Evolutionary conservation across 1,139 yeast species (phyloP).

Genomic region (Yamadazyma aaseri): DNA sequence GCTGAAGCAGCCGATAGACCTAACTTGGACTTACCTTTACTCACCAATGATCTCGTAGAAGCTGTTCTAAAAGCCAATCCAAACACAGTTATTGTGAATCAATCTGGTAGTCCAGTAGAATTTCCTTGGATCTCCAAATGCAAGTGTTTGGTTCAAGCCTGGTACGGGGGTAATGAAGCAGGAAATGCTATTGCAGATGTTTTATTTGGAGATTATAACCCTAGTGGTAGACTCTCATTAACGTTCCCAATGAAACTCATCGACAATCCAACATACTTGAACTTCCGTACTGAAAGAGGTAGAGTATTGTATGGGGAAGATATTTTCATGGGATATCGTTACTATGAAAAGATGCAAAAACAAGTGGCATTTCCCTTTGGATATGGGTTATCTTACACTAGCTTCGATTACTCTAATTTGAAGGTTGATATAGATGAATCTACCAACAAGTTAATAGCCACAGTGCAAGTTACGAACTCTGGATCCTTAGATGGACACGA

Average conservation of each 20-base stretch:
- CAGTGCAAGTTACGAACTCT: constrained; percentile 39
- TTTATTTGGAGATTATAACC: constrained; percentile 26
- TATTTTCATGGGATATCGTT: constrained; percentile 60
- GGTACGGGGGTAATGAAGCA: constrained; percentile 37
- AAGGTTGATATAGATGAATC: constrained; percentile 16
- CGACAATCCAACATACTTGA: constrained; percentile 47
- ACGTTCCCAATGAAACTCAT: constrained; percentile 45
- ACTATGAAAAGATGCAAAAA: constrained; percentile 49
- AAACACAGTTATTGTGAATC: constrained; percentile 54
- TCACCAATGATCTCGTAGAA: constrained; percentile 46
- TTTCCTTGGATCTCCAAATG: constrained; percentile 55
- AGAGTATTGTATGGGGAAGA: constrained; percentile 55
- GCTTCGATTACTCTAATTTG: constrained; percentile 29
- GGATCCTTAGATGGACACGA: constrained; percentile 44
- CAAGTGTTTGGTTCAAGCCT: constrained; percentile 50
- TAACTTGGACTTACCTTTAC: constrained; percentile 42
- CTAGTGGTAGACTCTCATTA: constrained; percentile 31
- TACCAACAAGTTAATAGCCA: constrained; percentile 12
- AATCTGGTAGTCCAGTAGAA: constrained; percentile 62
- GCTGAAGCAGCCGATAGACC: constrained; percentile 34
- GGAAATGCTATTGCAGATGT: constrained; percentile 27
- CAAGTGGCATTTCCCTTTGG: constrained; percentile 60
- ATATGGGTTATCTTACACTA: constrained; percentile 58
- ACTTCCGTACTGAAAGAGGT: constrained; percentile 40
- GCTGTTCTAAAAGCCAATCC: constrained; percentile 49